A percentile compares a stretch with the other conserved stretches of the same genome.
These are phyloP conservation scores for Pseudocercospora cruenta DNA, from an alignment of 2,329 filamentous ascomycete species.

Conservation along the genomic window DNA sequence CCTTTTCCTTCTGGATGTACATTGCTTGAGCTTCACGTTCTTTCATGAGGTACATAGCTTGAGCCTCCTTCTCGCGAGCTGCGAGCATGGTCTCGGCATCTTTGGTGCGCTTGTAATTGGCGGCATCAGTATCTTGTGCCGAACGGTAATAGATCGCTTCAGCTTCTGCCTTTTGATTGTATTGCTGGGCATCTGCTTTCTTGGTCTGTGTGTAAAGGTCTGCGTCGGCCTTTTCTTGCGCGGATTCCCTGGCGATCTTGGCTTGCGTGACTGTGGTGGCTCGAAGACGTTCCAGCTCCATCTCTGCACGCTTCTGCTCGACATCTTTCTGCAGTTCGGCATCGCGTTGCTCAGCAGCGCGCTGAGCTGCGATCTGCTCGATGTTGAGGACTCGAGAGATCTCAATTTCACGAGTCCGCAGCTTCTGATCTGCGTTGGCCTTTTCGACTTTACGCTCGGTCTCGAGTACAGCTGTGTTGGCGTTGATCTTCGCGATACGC, in stretches of 20 bases:
- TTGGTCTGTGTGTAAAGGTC: conserved; percentile 54
- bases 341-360: conserved; percentile 74
- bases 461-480: conserved; percentile 81
- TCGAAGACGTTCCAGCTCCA: conserved; percentile 78
- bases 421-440: conserved; percentile 72
- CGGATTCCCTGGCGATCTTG: conserved; percentile 59
- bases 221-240: conserved; percentile 56
- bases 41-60: conserved; percentile 41
- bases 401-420: conserved; percentile 72
- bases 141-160: conserved; percentile 56
- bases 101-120: conserved; percentile 40
- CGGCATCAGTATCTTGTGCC: conserved; percentile 48
- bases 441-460: conserved; percentile 84
- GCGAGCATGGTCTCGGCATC: conserved; percentile 35
- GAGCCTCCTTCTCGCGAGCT: conserved; percentile 34
- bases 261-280: conserved; percentile 80
- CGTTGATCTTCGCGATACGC: conserved; percentile 85
- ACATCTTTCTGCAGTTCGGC: conserved; percentile 80
- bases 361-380: conserved; percentile 72
- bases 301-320: conserved; percentile 74
- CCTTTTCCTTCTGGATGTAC: conserved; percentile 25
- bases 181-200: conserved; percentile 56
- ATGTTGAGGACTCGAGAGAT: conserved; percentile 76
- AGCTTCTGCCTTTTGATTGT: conserved; percentile 63
- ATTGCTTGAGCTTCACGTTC: conserved; percentile 49